Conservation (phyloP, 192 early-diverging fungal species). For the Spinellus fusiger region DNA sequence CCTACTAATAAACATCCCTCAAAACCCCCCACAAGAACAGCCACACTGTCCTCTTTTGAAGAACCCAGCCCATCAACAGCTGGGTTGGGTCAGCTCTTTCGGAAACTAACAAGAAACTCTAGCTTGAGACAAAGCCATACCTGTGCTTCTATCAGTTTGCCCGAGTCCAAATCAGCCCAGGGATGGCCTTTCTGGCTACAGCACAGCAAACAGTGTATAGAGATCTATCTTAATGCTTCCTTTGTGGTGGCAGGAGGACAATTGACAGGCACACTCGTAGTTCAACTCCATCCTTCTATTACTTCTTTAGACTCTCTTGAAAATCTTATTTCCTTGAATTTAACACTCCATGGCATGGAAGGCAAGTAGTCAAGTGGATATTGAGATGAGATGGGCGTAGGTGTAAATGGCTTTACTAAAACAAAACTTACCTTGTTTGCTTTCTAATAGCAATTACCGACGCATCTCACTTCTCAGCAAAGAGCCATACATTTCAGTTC, state of each 20-base stretch:
- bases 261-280: slow-evolving; percentile 5
- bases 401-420: not conserved
- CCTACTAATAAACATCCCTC: not conserved
- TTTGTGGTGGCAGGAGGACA: slow-evolving; percentile 11
- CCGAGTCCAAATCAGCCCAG: not conserved
- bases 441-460: not conserved
- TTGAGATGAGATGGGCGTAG: not conserved
- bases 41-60: not conserved
- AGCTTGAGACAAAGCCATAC: not conserved
- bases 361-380: too few species aligned
- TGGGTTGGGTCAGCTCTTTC: not conserved
- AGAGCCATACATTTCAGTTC: not conserved
- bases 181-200: slow-evolving; percentile 6
- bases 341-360: slow-evolving; percentile 10
- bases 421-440: not conserved
- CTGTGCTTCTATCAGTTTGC: not conserved
- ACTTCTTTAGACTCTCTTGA: not conserved
- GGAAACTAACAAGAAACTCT: slow-evolving; percentile 2
- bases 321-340: not conserved
- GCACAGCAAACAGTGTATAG: not conserved
- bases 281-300: not conserved
- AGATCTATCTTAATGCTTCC: slow-evolving; percentile 17
- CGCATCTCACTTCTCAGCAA: not conserved
- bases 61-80: not conserved
- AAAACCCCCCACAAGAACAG: not conserved